phyloP scores from a whole-genome alignment of 2,329 filamentous ascomycete species.

The Emericellopsis atlantica region DNA sequence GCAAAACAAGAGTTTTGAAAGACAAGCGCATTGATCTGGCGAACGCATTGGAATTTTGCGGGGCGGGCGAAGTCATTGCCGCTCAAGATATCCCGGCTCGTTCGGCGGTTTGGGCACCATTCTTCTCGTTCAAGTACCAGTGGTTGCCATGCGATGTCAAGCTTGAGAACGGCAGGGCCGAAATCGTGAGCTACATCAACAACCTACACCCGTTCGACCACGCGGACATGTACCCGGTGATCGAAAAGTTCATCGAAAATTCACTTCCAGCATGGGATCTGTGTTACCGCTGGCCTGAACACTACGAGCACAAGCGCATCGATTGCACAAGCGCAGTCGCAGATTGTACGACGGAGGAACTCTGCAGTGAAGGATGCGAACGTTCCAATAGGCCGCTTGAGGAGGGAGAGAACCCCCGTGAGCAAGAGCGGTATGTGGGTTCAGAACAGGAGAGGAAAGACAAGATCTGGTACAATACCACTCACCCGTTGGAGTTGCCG shows the following conservation, averaged over 20 bases:
- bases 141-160: conserved; percentile 37
- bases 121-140: conserved; percentile 19
- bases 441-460: conserved; percentile 10
- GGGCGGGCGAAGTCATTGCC: conserved; percentile 17
- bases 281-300: conserved; percentile 15
- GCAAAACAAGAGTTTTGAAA: conserved; percentile 21
- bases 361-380: conserved; percentile 4
- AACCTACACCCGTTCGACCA: conserved; percentile 33
- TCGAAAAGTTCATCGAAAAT: conserved; percentile 26
- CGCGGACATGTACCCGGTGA: conserved; percentile 21
- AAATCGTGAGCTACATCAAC: conserved; percentile 38
- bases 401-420: conserved; percentile 10
- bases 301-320: conserved; percentile 15
- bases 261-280: conserved; percentile 33
- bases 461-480: conserved; percentile 13
- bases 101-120: too few species aligned
- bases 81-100: too few species aligned
- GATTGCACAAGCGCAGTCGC: conserved; percentile 2
- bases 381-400: conserved; percentile 10
- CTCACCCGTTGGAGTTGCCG: conserved; percentile 10
- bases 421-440: conserved; percentile 6
- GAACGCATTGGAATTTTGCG: conserved; percentile 19
- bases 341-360: conserved; percentile 8
- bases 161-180: conserved; percentile 20
- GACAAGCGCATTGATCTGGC: conserved; percentile 20